phyloP scores from a whole-genome alignment of 2,329 filamentous ascomycete species.

The Amauroascus verrucosus region DNA sequence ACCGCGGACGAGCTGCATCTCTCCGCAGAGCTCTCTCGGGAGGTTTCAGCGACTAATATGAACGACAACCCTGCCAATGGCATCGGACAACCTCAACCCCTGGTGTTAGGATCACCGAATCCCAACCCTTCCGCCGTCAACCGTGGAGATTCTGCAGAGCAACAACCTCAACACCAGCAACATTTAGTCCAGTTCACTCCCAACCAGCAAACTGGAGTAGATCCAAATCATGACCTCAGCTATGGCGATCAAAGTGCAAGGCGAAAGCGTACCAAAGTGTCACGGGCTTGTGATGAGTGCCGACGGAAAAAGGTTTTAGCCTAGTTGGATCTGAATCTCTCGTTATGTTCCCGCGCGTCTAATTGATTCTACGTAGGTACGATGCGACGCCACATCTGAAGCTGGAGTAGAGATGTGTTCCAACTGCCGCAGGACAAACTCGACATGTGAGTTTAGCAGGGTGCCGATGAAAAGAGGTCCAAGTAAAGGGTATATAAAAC shows the following conservation, averaged over 20 bases:
- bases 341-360: neutral
- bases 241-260: constrained; percentile 55
- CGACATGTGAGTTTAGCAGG: constrained; percentile 73
- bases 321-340: neutral
- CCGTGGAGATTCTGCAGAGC: constrained; percentile 30
- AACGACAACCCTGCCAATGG: constrained; percentile 31
- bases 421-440: constrained; percentile 66
- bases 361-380: constrained; percentile 44
- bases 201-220: constrained; percentile 36
- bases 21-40: constrained; percentile 39
- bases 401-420: constrained; percentile 64
- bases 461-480: constrained; percentile 81
- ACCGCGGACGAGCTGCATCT: constrained; percentile 40
- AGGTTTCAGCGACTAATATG: constrained; percentile 37
- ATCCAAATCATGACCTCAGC: constrained; percentile 39
- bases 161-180: constrained; percentile 19
- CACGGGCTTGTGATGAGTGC: constrained; percentile 80
- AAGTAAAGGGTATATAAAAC: constrained; percentile 62
- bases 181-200: constrained; percentile 36
- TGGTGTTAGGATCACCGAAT: constrained; percentile 32
- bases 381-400: constrained; percentile 73
- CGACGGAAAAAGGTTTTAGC: constrained; percentile 62
- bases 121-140: constrained; percentile 29
- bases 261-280: constrained; percentile 74
- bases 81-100: constrained; percentile 33